Evolutionary conservation across 192 early-diverging fungal genomes (phyloP).

Genomic region (Coemansia sp.): DNA sequence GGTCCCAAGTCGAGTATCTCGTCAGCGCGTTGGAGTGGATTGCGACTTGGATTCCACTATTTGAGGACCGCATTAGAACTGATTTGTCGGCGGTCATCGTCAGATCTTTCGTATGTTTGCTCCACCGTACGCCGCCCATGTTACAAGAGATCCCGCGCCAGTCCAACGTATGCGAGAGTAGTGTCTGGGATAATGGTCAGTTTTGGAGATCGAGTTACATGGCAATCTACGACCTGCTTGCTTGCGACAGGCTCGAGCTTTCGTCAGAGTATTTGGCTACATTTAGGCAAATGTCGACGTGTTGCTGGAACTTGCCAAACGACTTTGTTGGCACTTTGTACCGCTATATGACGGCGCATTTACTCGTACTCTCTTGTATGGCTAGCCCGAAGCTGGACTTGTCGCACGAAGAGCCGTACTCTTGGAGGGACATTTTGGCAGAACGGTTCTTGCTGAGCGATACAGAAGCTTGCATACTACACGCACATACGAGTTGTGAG

Average conservation of each 20-base stretch:
- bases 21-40: neutral
- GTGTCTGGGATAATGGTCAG: neutral
- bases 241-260: neutral
- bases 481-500: neutral
- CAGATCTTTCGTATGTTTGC: neutral
- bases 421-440: neutral
- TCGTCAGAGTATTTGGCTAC: neutral
- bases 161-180: neutral
- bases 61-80: neutral
- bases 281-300: neutral
- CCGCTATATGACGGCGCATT: neutral
- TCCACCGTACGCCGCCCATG: neutral
- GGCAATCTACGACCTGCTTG: neutral
- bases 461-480: neutral
- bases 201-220: slow-evolving; percentile 2
- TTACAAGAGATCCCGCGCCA: neutral
- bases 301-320: neutral
- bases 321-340: neutral
- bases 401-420: neutral
- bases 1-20: neutral
- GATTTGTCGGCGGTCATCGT: neutral
- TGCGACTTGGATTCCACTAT: neutral
- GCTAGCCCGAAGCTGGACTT: neutral
- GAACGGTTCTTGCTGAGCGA: neutral
- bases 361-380: neutral